Conservation (phyloP, 495 filamentous ascomycete species). For the Lophiotrema nucula region DNA sequence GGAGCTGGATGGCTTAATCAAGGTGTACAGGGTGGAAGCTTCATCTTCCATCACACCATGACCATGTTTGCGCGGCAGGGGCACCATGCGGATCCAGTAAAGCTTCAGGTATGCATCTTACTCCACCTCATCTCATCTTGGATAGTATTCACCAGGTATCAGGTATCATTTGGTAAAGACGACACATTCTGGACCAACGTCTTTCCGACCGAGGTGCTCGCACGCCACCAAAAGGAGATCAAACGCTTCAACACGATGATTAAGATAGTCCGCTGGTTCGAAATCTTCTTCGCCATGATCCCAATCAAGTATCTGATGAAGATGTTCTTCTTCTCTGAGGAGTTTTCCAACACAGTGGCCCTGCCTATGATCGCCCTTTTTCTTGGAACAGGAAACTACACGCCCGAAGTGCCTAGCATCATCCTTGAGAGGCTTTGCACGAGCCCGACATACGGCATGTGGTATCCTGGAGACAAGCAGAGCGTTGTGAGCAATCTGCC, state of each 20-base stretch:
- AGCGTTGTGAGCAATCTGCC: slow-evolving; percentile 63
- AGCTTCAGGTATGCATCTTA: slow-evolving; percentile 54
- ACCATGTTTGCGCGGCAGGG: slow-evolving; percentile 72
- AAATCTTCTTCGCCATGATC: slow-evolving; percentile 69
- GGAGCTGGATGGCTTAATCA: slow-evolving; percentile 79
- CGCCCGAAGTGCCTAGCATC: slow-evolving; percentile 70
- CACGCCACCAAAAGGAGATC: slow-evolving; percentile 62
- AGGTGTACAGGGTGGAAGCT: slow-evolving; percentile 78
- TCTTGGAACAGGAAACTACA: slow-evolving; percentile 67
- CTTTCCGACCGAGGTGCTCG: slow-evolving; percentile 68
- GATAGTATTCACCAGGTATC: not conserved
- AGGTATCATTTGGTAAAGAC: slow-evolving; percentile 75
- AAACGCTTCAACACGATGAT: slow-evolving; percentile 64
- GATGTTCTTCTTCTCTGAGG: slow-evolving; percentile 68
- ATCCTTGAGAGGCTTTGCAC: slow-evolving; percentile 74
- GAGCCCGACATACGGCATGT: slow-evolving; percentile 73
- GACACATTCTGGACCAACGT: slow-evolving; percentile 79
- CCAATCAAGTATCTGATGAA: slow-evolving; percentile 69
- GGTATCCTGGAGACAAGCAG: slow-evolving; percentile 69
- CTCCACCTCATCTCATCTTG: not conserved
- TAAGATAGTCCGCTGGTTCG: slow-evolving; percentile 65
- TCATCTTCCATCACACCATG: slow-evolving; percentile 78
- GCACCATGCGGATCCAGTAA: slow-evolving; percentile 65
- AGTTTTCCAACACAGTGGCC: slow-evolving; percentile 72
- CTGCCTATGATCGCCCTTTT: slow-evolving; percentile 77